Conservation (phyloP, 768 basidiomycete species). For the Omphalotus guepiniiformis region DNA sequence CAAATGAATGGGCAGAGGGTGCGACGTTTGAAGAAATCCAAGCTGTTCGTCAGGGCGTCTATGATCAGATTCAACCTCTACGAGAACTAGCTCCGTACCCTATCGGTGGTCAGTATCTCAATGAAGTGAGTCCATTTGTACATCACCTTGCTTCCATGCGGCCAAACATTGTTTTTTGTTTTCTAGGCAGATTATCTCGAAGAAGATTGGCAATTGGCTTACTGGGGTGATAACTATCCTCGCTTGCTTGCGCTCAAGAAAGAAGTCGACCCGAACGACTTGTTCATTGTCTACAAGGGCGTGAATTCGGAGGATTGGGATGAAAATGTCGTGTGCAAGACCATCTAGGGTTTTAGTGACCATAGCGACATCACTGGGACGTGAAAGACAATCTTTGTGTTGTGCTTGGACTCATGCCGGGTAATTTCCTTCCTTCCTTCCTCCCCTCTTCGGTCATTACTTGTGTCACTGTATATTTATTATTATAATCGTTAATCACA, state of each 20-base stretch:
- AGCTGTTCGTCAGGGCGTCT: slow-evolving; percentile 13
- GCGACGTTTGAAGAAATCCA: neutral
- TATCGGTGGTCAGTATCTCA: neutral
- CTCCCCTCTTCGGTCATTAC: too few species aligned
- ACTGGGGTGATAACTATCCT: slow-evolving; percentile 15
- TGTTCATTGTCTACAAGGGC: slow-evolving; percentile 2
- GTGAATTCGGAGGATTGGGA: neutral
- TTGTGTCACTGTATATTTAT: too few species aligned
- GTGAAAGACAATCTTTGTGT: too few species aligned
- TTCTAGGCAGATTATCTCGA: slow-evolving; percentile 9
- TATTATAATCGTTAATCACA: too few species aligned
- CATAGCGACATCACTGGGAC: too few species aligned
- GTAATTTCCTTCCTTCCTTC: too few species aligned
- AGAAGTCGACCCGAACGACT: slow-evolving; percentile 8
- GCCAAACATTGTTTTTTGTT: neutral
- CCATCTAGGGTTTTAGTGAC: too few species aligned
- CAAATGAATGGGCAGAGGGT: slow-evolving; percentile 18
- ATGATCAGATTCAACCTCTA: neutral
- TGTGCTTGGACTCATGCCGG: too few species aligned
- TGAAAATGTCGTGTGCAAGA: neutral
- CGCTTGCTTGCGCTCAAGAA: slow-evolving; percentile 14
- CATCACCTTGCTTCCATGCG: too few species aligned
- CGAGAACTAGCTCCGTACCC: neutral
- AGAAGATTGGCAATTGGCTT: slow-evolving; percentile 9
- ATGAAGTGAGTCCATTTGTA: neutral